Evolutionary conservation across 805 yeast genomes (phyloP).

Genomic region (Sugiyamaella qingdaonensis): DNA sequence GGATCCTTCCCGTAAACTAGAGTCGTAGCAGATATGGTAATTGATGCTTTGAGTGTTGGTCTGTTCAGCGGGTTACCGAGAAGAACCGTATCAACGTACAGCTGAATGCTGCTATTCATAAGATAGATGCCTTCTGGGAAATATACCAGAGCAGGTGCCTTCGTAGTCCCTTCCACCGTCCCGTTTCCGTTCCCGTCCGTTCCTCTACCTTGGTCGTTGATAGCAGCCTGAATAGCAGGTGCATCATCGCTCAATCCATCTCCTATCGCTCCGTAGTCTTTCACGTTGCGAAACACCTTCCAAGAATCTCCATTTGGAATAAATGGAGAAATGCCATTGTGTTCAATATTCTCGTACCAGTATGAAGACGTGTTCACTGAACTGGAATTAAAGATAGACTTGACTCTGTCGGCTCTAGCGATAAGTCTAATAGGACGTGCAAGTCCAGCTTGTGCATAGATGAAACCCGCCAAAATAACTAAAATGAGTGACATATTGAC

Average conservation of each 20-base stretch:
- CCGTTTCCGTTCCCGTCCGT: constrained; percentile 1
- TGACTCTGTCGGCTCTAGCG: neutral
- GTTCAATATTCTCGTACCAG: constrained; percentile 10
- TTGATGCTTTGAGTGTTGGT: constrained; percentile 4
- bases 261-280: constrained; percentile 9
- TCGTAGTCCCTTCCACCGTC: too few relatives aligned
- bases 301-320: constrained; percentile 5
- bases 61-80: constrained; percentile 4
- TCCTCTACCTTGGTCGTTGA: constrained; percentile 5
- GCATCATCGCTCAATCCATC: constrained; percentile 10
- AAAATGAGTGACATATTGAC: neutral
- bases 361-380: neutral
- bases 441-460: neutral
- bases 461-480: neutral
- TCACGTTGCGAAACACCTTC: constrained; percentile 13
- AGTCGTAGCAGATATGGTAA: neutral
- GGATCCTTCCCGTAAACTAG: constrained; percentile 4
- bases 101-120: neutral
- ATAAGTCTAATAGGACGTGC: neutral
- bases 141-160: constrained; percentile 8
- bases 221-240: constrained; percentile 9
- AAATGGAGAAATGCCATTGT: constrained; percentile 9
- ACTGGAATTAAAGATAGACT: neutral
- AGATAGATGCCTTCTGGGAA: constrained; percentile 9
- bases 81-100: constrained; percentile 7